Conservation (phyloP, 2,329 filamentous ascomycete genomes). For the Epicoccum nigrum region DNA sequence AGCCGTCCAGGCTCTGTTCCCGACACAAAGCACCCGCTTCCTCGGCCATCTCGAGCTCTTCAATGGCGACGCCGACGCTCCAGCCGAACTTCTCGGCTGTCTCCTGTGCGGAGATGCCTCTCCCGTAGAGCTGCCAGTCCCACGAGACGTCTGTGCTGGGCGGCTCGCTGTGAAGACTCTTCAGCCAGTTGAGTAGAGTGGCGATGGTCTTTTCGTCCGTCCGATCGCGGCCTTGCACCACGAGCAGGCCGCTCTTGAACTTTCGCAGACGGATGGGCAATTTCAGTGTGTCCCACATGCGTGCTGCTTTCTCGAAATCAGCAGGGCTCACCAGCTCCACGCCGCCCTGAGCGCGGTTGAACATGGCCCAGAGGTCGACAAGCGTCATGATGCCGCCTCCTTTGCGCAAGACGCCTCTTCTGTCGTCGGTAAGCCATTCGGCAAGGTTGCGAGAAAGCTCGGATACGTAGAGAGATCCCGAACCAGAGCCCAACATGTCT, state of each 20-base stretch:
- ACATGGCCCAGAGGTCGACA: constrained; percentile 62
- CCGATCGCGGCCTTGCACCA: constrained; percentile 85
- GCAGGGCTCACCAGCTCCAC: constrained; percentile 91
- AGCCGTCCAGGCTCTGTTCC: constrained; percentile 88
- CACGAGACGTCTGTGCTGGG: constrained; percentile 70
- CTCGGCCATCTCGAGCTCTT: constrained; percentile 97
- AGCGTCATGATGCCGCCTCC: constrained; percentile 50
- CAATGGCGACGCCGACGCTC: constrained; percentile 94
- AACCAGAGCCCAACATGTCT: constrained; percentile 82
- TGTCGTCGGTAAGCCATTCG: constrained; percentile 49
- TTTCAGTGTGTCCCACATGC: constrained; percentile 84
- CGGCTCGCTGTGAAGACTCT: constrained; percentile 70
- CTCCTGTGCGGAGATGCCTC: constrained; percentile 88
- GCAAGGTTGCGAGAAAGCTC: constrained; percentile 49
- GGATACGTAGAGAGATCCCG: constrained; percentile 86
- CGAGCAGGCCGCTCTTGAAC: constrained; percentile 93
- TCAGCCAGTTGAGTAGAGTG: constrained; percentile 77
- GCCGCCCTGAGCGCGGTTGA: constrained; percentile 90
- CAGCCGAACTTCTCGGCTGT: constrained; percentile 89
- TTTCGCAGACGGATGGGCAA: constrained; percentile 84
- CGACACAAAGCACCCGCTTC: constrained; percentile 86
- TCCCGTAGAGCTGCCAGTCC: constrained; percentile 80
- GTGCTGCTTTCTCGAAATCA: constrained; percentile 89
- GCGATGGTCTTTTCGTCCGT: constrained; percentile 90
- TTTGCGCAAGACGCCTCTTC: constrained; percentile 41